These are phyloP conservation scores for Tricholoma sp. DNA, from an alignment of 768 basidiomycete species.

Conservation along the genomic window DNA sequence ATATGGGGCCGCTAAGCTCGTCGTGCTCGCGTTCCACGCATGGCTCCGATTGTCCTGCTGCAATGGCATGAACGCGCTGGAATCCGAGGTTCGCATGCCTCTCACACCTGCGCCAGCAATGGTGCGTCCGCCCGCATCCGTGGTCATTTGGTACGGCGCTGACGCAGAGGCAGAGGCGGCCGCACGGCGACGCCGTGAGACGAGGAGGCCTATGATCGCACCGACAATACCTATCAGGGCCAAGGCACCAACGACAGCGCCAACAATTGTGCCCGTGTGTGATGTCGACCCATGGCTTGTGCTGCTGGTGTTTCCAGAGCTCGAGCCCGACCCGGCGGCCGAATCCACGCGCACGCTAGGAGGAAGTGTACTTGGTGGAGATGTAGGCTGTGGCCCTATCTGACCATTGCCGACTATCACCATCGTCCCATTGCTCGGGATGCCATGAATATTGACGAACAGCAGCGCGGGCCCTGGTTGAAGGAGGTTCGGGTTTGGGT, in stretches of 20 bases:
- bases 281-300: slow-evolving; percentile 18
- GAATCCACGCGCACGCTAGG: slow-evolving; percentile 37
- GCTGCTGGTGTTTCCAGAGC: slow-evolving; percentile 9
- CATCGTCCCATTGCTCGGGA: slow-evolving; percentile 75
- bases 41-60: slow-evolving; percentile 55
- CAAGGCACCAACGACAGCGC: slow-evolving; percentile 47
- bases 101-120: slow-evolving; percentile 26
- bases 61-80: slow-evolving; percentile 67
- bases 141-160: slow-evolving; percentile 22
- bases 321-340: slow-evolving; percentile 32
- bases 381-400: slow-evolving; percentile 64
- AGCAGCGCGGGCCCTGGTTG: slow-evolving; percentile 85
- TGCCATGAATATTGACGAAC: slow-evolving; percentile 78
- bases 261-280: slow-evolving; percentile 42
- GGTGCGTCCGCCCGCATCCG: slow-evolving; percentile 5
- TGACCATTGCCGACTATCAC: slow-evolving; percentile 77
- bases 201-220: slow-evolving; percentile 46
- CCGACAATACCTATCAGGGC: slow-evolving; percentile 47
- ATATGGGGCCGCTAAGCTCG: slow-evolving; percentile 38
- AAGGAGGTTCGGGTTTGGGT: slow-evolving; percentile 80
- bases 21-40: slow-evolving; percentile 54
- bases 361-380: slow-evolving; percentile 42
- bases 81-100: slow-evolving; percentile 49
- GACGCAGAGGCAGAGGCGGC: slow-evolving; percentile 22
- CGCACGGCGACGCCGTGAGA: slow-evolving; percentile 47